Conservation (phyloP, 306 rosid genomes). For the Glycine tomentella region DNA sequence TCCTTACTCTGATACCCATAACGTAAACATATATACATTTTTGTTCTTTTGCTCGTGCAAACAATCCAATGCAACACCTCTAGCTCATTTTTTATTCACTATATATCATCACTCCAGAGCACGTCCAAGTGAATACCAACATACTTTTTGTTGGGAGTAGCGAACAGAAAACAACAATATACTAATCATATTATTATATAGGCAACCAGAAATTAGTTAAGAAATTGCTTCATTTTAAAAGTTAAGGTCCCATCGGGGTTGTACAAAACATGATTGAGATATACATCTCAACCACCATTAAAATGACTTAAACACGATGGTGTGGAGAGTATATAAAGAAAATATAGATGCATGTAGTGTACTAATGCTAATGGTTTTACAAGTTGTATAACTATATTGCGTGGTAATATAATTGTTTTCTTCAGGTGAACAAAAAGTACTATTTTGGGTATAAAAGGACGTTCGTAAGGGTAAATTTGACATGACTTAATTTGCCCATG, state of each 20-base stretch:
- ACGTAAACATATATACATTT: not conserved
- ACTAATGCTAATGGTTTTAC: too few species aligned
- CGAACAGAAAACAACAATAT: not conserved
- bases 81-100: not conserved
- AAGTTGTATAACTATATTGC: too few species aligned
- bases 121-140: slow-evolving; percentile 39
- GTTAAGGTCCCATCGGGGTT: slow-evolving; percentile 27
- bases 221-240: not conserved
- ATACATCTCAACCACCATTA: slow-evolving; percentile 34
- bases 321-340: too few species aligned
- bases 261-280: slow-evolving; percentile 38
- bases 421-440: not conserved
- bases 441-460: not conserved
- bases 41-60: not conserved
- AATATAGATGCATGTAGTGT: too few species aligned
- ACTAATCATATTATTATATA: slow-evolving; percentile 21
- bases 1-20: not conserved
- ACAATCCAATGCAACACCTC: not conserved
- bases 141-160: slow-evolving; percentile 4
- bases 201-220: slow-evolving; percentile 15
- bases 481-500: slow-evolving; percentile 17
- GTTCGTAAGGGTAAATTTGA: slow-evolving; percentile 17
- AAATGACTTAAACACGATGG: slow-evolving; percentile 24
- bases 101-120: not conserved
- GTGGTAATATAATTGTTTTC: not conserved